A percentile compares a stretch with the other conserved stretches of the same genome.
These are phyloP conservation scores for Verticillium isaacii DNA, from an alignment of 2,329 filamentous ascomycete genomes.

Conservation along the genomic window DNA sequence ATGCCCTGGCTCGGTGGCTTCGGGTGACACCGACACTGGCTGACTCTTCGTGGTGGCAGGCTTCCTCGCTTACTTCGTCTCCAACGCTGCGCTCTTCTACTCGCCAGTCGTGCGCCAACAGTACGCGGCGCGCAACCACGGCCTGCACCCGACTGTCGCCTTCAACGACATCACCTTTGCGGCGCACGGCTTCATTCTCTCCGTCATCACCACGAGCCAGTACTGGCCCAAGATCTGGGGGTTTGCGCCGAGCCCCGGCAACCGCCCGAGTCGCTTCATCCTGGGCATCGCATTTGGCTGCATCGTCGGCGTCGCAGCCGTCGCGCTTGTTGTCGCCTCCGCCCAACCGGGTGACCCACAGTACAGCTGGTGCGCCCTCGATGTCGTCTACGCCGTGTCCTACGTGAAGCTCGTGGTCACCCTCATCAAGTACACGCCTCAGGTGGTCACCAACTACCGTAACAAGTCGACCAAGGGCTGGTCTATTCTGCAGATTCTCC, in stretches of 20 bases:
- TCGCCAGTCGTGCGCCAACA: constrained; percentile 72
- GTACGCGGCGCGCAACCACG: constrained; percentile 75
- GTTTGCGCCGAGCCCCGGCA: constrained; percentile 57
- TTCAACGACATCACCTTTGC: constrained; percentile 91
- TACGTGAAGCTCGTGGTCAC: constrained; percentile 89
- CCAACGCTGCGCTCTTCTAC: constrained; percentile 71
- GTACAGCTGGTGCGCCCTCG: constrained; percentile 56
- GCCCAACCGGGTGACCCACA: constrained; percentile 30
- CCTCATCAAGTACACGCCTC: constrained; percentile 87
- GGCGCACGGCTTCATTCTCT: constrained; percentile 71
- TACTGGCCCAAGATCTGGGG: constrained; percentile 75
- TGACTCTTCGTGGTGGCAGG: constrained; percentile 34
- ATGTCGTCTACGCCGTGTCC: constrained; percentile 64
- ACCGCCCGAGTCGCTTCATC: constrained; percentile 55
- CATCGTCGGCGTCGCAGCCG: constrained; percentile 51
- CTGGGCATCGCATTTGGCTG: constrained; percentile 67
- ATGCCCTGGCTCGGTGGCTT: neutral
- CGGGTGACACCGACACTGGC: neutral
- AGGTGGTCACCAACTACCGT: constrained; percentile 76
- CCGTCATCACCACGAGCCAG: constrained; percentile 70
- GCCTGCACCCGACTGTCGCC: constrained; percentile 75
- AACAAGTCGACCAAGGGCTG: constrained; percentile 84
- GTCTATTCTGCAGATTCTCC: constrained; percentile 77
- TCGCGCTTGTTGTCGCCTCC: constrained; percentile 41
- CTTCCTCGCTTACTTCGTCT: constrained; percentile 71